Percentiles rank a stretch among this genome's conserved stretches.
Conservation (phyloP, 257 asterid species). For the Nicotiana obtusifolia region DNA sequence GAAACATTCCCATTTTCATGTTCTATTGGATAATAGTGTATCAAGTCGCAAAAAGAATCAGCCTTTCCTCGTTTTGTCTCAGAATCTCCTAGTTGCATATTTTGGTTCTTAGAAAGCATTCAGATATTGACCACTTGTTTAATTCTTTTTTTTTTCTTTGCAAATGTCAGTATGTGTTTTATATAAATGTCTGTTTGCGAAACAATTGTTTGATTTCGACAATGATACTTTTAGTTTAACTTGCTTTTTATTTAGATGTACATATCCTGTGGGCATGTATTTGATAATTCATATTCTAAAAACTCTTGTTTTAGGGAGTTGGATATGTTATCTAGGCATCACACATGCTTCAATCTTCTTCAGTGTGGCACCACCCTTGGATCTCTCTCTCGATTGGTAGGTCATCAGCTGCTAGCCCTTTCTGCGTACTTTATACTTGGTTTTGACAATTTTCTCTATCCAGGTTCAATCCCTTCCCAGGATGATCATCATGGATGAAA, state of each 20-base stretch:
- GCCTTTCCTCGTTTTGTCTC: neutral
- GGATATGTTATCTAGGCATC: conserved; percentile 85
- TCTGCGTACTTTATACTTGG: conserved; percentile 10
- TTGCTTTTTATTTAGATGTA: neutral
- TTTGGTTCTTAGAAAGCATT: neutral
- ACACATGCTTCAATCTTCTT: conserved; percentile 83
- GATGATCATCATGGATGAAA: conserved; percentile 89
- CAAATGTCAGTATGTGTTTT: neutral
- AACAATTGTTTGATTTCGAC: neutral
- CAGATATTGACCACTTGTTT: neutral
- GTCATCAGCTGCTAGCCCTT: conserved; percentile 13
- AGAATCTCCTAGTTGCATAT: neutral
- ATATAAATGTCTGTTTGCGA: neutral
- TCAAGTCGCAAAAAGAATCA: neutral
- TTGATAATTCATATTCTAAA: neutral
- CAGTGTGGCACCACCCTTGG: conserved; percentile 91
- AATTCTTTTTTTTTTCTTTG: neutral
- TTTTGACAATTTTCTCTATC: conserved; percentile 19
- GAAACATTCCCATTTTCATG: neutral
- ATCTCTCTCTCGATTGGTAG: conserved; percentile 88
- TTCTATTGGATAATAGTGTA: neutral
- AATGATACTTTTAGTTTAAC: neutral
- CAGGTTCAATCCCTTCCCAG: conserved; percentile 99
- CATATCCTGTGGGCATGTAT: neutral
- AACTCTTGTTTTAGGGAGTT: conserved; percentile 54